Evolutionary conservation across 495 filamentous ascomycete genomes (phyloP), one percentile per base, ranked within the genome.

Genomic region (Hyaloscypha bicolor): DNA sequence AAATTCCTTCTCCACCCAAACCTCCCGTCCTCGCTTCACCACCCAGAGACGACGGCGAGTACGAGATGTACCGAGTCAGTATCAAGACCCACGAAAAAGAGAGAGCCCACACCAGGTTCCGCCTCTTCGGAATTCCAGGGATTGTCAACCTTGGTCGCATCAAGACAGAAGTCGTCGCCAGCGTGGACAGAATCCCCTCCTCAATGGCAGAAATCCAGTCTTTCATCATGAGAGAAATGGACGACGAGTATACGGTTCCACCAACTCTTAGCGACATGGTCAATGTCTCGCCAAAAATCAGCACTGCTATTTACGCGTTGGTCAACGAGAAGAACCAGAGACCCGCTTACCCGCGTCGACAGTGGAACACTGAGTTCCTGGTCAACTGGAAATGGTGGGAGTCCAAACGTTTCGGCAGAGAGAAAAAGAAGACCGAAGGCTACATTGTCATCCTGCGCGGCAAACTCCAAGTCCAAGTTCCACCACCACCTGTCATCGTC

Each of bases 1-100:
- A 29, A 6, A 25, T 21, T 14, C 56, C 56, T 8, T 29, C 56
- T 6, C 56, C 56, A 31, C 12, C 30, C 1, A 14, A 3, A 9
- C 56, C 56, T 2, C 53, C 53, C 2, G 21, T 56, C 19, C 1
- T 14, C 16, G 6, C 11, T 4, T 29, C 53, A 56, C 53, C 53
- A 56, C 21, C n/a, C 9, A 6, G 53, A 56, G 19, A 60, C 0
- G n/a, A 32, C 14, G 32, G 9, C 32, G 32, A 30, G 32, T 60
- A 60, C n/a, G 56, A 60, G 56, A 60, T 60, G 56, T 60, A 60
- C 30, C 56, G 56, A 35, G 56, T 31, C 9, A 35, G 30, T 16
- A 21, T 21, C 56, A 37, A 37, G 14, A 31, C n/a, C 56, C 30
- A 33, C 9, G 14, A 32, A 8, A 60, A 16, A 32, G 32, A 60